These are phyloP conservation scores for Corynascus novoguineensis DNA, from an alignment of 495 filamentous ascomycete genomes.

Conservation along the genomic window DNA sequence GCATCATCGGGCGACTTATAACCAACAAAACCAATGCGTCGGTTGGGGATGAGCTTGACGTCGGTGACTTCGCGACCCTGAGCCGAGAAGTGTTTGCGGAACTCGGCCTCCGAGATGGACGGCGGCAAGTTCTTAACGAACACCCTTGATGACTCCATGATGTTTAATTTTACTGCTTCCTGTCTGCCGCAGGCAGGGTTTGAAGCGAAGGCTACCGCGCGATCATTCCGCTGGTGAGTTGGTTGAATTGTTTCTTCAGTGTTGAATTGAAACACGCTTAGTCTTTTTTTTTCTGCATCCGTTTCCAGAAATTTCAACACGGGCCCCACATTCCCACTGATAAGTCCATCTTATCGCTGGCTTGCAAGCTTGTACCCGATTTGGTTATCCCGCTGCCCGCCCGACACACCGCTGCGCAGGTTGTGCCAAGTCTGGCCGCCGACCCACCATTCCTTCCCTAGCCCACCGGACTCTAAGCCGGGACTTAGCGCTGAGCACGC, in stretches of 20 bases:
- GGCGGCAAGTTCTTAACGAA: conserved; percentile 86
- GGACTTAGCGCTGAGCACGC: conserved; percentile 6
- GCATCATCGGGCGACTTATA: conserved; percentile 82
- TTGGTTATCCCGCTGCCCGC: too few species aligned
- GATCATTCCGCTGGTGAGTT: conserved; percentile 21
- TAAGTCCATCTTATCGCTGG: conserved; percentile 27
- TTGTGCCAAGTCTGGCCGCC: too few species aligned
- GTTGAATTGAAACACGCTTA: conserved; percentile 9
- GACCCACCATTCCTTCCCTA: too few species aligned
- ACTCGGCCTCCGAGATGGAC: conserved; percentile 65
- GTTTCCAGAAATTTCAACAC: conserved; percentile 17
- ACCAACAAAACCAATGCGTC: conserved; percentile 93
- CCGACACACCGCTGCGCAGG: too few species aligned
- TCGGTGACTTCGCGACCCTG: conserved; percentile 75
- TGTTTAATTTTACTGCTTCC: conserved; percentile 11
- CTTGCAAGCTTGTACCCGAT: not conserved
- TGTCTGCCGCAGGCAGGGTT: conserved; percentile 21
- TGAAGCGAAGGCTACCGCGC: conserved; percentile 20
- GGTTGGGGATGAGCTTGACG: conserved; percentile 77
- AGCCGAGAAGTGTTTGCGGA: conserved; percentile 77
- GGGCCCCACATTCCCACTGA: too few species aligned
- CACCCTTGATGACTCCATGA: conserved; percentile 71
- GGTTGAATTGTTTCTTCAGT: not conserved
- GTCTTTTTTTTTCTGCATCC: conserved; percentile 1
- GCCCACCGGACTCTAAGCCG: not conserved